These are phyloP conservation scores for Torulaspora gathmanii DNA, from an alignment of 805 yeast species.

Conservation along the genomic window DNA sequence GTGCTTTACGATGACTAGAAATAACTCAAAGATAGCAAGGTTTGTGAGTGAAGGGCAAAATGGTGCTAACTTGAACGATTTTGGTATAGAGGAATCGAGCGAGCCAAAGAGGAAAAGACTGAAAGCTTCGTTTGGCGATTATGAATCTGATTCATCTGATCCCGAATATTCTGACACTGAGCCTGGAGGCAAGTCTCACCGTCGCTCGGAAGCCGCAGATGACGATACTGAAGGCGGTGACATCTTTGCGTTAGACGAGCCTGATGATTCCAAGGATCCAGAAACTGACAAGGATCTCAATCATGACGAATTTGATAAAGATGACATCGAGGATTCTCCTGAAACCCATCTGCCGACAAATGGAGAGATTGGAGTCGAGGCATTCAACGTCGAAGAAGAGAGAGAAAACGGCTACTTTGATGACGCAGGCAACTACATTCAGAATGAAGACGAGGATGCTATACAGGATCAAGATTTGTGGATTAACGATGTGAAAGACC, in stretches of 20 bases:
- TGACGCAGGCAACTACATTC: slow-evolving; percentile 46
- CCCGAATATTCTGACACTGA: slow-evolving; percentile 11
- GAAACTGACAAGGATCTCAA: slow-evolving; percentile 17
- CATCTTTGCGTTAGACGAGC: slow-evolving; percentile 41
- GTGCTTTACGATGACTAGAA: too few species aligned
- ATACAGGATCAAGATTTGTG: slow-evolving; percentile 16
- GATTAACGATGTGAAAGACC: slow-evolving; percentile 23
- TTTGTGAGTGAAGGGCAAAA: neutral
- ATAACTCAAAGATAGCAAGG: too few species aligned
- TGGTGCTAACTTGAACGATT: neutral
- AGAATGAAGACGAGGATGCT: slow-evolving; percentile 31
- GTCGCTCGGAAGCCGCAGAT: neutral
- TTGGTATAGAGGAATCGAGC: slow-evolving; percentile 7
- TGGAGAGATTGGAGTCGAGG: slow-evolving; percentile 41
- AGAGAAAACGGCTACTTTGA: slow-evolving; percentile 48
- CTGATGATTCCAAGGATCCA: slow-evolving; percentile 7
- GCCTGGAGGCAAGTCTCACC: neutral
- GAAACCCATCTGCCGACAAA: slow-evolving; percentile 23
- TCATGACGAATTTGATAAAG: slow-evolving; percentile 27
- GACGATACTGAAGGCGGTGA: slow-evolving; percentile 39
- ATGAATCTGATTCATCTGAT: slow-evolving; percentile 14
- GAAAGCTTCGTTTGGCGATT: slow-evolving; percentile 4
- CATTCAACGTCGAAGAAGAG: slow-evolving; percentile 49
- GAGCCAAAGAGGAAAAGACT: slow-evolving; percentile 5
- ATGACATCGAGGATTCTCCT: slow-evolving; percentile 10